Conservation (phyloP, 192 early-diverging fungal genomes). For the Coemansia sp. region DNA sequence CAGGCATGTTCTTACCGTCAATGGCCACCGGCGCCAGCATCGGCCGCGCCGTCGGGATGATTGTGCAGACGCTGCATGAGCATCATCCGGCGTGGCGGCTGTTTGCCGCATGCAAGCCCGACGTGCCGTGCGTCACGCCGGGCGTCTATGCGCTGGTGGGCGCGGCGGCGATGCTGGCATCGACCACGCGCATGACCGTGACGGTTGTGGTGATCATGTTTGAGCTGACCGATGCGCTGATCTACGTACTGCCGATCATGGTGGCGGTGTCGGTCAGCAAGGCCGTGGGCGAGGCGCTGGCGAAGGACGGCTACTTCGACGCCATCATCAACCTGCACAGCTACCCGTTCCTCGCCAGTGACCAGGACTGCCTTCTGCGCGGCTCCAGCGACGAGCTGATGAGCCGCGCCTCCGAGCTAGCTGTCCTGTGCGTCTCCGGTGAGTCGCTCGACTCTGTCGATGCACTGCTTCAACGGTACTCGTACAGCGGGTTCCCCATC, state of each 20-base stretch:
- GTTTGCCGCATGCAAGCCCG: constrained; percentile 66
- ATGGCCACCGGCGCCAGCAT: constrained; percentile 91
- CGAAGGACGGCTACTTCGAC: constrained; percentile 58
- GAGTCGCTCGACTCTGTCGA: constrained; percentile 55
- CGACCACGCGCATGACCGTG: constrained; percentile 91
- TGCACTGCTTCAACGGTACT: constrained; percentile 46
- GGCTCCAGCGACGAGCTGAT: constrained; percentile 62
- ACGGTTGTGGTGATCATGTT: constrained; percentile 98
- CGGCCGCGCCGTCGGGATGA: constrained; percentile 87
- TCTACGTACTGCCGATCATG: constrained; percentile 93
- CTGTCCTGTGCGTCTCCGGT: constrained; percentile 54
- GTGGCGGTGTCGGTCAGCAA: constrained; percentile 63
- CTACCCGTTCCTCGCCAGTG: constrained; percentile 68
- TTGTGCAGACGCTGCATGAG: constrained; percentile 64
- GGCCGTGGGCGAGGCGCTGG: constrained; percentile 52
- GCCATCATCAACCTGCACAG: constrained; percentile 59
- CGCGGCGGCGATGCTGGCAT: constrained; percentile 77
- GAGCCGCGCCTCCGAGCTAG: constrained; percentile 62
- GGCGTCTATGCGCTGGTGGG: constrained; percentile 83
- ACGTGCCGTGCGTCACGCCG: constrained; percentile 83
- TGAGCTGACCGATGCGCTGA: constrained; percentile 94
- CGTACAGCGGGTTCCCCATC: constrained; percentile 74
- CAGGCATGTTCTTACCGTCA: constrained; percentile 81
- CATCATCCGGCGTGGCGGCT: constrained; percentile 61
- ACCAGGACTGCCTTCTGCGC: constrained; percentile 58